Conservation (phyloP, 2,329 filamentous ascomycete species). For the Cordyceps farinosa region DNA sequence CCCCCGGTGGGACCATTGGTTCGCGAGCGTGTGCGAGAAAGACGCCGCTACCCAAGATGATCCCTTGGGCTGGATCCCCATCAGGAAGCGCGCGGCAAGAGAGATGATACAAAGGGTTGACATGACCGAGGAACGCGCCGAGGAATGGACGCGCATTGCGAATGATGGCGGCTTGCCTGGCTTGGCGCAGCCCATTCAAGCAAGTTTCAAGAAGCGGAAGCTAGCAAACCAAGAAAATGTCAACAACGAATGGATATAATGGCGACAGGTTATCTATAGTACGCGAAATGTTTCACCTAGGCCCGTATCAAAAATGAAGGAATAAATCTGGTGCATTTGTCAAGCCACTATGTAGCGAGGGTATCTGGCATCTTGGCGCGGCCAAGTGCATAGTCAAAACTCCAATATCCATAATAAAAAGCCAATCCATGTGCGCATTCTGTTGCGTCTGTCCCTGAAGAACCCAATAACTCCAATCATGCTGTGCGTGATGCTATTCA, state of each 20-base stretch:
- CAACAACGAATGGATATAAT: no score
- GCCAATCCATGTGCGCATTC: not conserved
- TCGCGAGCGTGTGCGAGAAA: not conserved
- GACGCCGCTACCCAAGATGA: no score
- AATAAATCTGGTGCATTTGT: not conserved
- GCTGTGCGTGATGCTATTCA: constrained; percentile 6
- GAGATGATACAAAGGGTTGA: not conserved
- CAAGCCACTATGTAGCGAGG: constrained; percentile 14
- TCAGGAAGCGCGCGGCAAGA: not conserved
- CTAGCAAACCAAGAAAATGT: no score
- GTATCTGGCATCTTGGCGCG: constrained; percentile 2
- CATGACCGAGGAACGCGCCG: not conserved
- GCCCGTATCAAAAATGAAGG: not conserved
- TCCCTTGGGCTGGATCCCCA: no score
- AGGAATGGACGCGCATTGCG: not conserved
- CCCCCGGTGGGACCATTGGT: not conserved
- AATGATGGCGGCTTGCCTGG: not conserved
- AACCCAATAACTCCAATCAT: constrained; percentile 14
- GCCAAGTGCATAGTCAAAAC: not conserved
- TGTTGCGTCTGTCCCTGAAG: not conserved
- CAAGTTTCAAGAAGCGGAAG: no score
- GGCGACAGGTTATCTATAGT: no score
- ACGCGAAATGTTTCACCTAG: no score
- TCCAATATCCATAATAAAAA: not conserved
- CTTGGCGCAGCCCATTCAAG: no score